Evolutionary conservation across 2,329 filamentous ascomycete species (phyloP).

Genomic region (Xylariaceae sp.): DNA sequence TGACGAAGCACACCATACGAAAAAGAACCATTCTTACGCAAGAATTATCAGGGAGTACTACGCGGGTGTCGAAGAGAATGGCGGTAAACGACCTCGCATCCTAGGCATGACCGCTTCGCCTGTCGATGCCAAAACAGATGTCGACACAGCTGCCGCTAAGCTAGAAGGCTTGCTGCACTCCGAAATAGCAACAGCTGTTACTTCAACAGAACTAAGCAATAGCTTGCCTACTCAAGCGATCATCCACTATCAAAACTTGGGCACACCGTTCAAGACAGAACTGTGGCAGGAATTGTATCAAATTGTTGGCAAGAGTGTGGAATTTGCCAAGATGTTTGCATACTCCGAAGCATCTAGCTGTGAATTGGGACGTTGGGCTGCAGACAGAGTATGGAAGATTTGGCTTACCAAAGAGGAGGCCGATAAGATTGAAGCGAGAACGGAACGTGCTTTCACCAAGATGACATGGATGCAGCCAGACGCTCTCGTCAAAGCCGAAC

Average conservation of each 20-base stretch:
- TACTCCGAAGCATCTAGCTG: constrained; percentile 56
- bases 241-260: constrained; percentile 47
- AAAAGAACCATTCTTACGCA: constrained; percentile 88
- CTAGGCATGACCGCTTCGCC: constrained; percentile 98
- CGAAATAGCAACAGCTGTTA: constrained; percentile 69
- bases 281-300: constrained; percentile 55
- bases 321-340: constrained; percentile 53
- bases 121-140: constrained; percentile 73
- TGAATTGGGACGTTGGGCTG: constrained; percentile 75
- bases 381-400: constrained; percentile 74
- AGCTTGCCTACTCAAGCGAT: constrained; percentile 55
- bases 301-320: constrained; percentile 37
- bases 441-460: constrained; percentile 39
- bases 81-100: constrained; percentile 60
- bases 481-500: constrained; percentile 22
- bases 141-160: constrained; percentile 62
- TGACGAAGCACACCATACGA: constrained; percentile 93
- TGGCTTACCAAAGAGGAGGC: constrained; percentile 59
- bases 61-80: constrained; percentile 39
- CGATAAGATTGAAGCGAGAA: constrained; percentile 54
- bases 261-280: constrained; percentile 53
- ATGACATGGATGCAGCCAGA: constrained; percentile 27
- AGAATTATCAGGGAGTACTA: constrained; percentile 88
- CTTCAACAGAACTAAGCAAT: constrained; percentile 50
- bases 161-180: constrained; percentile 75